Evolutionary conservation across 495 filamentous ascomycete genomes (phyloP), one percentile per base, ranked within the genome.

Genomic region (Xylona heveae): DNA sequence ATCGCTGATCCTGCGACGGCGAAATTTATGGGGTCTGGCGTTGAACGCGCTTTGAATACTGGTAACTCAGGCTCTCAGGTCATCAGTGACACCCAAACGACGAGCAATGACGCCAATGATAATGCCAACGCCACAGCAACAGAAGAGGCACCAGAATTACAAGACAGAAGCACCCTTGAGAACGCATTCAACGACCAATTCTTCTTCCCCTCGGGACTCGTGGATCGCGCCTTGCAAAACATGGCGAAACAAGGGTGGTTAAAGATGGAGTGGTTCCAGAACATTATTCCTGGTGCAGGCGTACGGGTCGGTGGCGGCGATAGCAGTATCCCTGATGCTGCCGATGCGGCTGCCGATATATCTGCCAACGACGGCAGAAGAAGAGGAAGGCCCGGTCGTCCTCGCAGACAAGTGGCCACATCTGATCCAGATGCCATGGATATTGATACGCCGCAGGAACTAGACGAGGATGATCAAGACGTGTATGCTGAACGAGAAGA

Each of bases 221-320:
- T 38, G 1, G 36, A 38, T 24, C 10, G 8, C 5, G 36, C 20
- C 23, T 9, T 38, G 16, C 21, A 27, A 10, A 23, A 36, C 10
- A 36, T 38, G n/a, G 13, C 13, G 18, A 21, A 34, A 10, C 36
- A 26, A 24, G 36, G 36, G 10, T 38, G 36, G 36, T 17, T 38
- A 30, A 36, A 19, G 20, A 15, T 35, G 19, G 10, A 36, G 13
- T 38, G 36, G 36, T 36, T 35, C 15, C 16, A 34, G 9, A 14
- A 24, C 17, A 24, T 38, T 8, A 7, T 13, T 13, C 13, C 23
- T 13, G 23, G 8, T 25, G 7, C 23, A 8, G 8, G 13, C 7
- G 23, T 25, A 3, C 10, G 24, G 9, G 15, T 25, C 31, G 31
- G 18, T n/a, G n/a, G n/a, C n/a, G n/a, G n/a, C n/a, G n/a, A n/a